Conservation (phyloP, 2,329 filamentous ascomycete species). For the Parascedosporium putredinis region DNA sequence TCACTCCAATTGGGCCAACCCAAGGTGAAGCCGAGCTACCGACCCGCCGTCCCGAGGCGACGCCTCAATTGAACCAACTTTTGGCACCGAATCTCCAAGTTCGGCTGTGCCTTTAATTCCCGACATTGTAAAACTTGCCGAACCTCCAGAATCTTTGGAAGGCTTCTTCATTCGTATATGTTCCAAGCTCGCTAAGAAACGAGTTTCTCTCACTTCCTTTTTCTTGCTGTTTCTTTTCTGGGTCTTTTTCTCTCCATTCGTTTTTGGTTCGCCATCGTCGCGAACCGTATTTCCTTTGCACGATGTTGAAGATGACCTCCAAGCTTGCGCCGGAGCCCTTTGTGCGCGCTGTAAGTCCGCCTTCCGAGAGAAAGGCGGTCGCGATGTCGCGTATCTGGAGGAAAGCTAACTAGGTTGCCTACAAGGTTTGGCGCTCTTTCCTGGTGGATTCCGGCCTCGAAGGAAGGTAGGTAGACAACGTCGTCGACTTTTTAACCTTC, state of each 20-base stretch:
- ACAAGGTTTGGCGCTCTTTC: constrained; percentile 85
- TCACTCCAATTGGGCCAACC: not conserved
- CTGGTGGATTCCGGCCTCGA: constrained; percentile 78
- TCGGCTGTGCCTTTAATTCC: no score
- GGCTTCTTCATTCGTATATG: no score
- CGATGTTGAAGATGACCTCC: not conserved
- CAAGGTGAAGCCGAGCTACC: not conserved
- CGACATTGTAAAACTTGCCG: no score
- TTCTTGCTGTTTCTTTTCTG: not conserved
- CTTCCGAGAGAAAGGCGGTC: not conserved
- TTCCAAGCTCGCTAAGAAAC: no score
- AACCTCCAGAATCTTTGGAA: no score
- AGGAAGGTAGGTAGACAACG: constrained; percentile 66
- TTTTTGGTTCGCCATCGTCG: no score
- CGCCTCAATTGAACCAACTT: no score
- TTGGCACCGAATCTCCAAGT: no score
- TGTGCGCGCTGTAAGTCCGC: constrained; percentile 44
- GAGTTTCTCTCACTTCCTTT: no score
- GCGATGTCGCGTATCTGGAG: no score
- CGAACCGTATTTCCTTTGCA: not conserved
- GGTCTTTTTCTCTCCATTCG: no score
- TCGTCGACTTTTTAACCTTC: not conserved
- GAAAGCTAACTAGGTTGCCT: not conserved
- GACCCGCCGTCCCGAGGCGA: not conserved
- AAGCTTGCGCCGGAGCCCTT: constrained; percentile 10